Conservation (phyloP, 164 flowering plant genomes). For the Dillenia suffruticosa region DNA sequence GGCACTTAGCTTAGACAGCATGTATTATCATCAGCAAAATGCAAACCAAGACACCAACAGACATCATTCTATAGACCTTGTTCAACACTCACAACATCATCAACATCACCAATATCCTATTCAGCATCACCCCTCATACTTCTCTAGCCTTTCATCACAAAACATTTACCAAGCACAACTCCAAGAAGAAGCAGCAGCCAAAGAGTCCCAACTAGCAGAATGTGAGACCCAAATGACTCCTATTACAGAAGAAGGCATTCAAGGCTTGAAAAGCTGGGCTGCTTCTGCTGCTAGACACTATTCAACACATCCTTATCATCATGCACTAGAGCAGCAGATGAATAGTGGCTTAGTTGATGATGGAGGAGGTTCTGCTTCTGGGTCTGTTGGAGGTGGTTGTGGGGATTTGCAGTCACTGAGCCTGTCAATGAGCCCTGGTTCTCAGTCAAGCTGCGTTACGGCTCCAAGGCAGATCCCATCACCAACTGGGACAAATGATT, state of each 20-base stretch:
- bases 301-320: conserved; percentile 6
- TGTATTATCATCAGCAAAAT: conserved; percentile 54
- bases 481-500: conserved; percentile 28
- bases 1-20: conserved; percentile 72
- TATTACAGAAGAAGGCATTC: conserved; percentile 26
- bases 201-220: conserved; percentile 25
- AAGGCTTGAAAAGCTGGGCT: conserved; percentile 46
- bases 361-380: conserved; percentile 27
- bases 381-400: conserved; percentile 30
- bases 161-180: conserved; percentile 31
- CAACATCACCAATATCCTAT: conserved; percentile 24
- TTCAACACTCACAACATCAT: conserved; percentile 29
- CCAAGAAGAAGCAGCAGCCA: conserved; percentile 18
- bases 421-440: conserved; percentile 87
- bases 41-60: conserved; percentile 26
- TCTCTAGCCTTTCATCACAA: conserved; percentile 27
- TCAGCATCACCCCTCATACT: conserved; percentile 33
- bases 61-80: conserved; percentile 30
- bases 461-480: conserved; percentile 48
- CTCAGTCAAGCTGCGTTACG: conserved; percentile 66
- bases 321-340: conserved; percentile 34
- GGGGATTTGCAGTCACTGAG: conserved; percentile 72
- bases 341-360: conserved; percentile 19
- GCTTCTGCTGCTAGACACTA: conserved; percentile 38
- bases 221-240: conserved; percentile 28